Evolutionary conservation across 139 green algal species (phyloP).

Genomic region (Volvox reticuliferus): DNA sequence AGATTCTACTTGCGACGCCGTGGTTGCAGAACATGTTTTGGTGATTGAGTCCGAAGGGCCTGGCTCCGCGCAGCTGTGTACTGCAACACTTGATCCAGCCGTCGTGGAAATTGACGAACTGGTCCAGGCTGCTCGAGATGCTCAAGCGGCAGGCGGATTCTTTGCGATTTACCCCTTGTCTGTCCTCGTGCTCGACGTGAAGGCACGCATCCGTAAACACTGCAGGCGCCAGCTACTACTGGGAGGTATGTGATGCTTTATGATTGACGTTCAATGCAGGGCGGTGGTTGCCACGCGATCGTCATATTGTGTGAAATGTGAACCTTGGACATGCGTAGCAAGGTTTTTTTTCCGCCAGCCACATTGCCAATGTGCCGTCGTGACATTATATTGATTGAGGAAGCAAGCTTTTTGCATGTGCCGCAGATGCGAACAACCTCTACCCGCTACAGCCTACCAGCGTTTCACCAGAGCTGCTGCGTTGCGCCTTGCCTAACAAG

Average conservation of each 20-base stretch:
- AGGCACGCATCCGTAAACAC: conserved; percentile 15
- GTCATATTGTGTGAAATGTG: neutral
- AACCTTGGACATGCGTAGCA: too few relatives aligned
- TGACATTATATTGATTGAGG: too few relatives aligned
- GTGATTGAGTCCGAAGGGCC: neutral
- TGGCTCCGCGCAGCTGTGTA: neutral
- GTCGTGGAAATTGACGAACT: conserved; percentile 19
- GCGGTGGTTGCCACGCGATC: too few relatives aligned
- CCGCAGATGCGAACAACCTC: conserved; percentile 15
- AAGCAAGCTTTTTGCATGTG: neutral
- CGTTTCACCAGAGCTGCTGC: conserved; percentile 14
- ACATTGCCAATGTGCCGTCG: too few relatives aligned
- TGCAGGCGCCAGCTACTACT: conserved; percentile 35
- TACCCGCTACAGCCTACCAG: conserved; percentile 37
- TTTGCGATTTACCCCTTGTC: neutral
- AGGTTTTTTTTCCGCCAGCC: too few relatives aligned
- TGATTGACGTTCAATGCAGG: too few relatives aligned
- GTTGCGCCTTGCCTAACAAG: conserved; percentile 41
- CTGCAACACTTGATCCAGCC: neutral
- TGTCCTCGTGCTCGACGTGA: conserved; percentile 9
- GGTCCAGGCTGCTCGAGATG: conserved; percentile 1
- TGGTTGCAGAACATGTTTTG: conserved; percentile 15
- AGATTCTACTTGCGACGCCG: neutral
- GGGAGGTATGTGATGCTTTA: conserved; percentile 5
- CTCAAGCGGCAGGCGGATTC: neutral